Evolutionary conservation across 2,329 filamentous ascomycete species (phyloP).

Genomic region (Fusarium devonianum): DNA sequence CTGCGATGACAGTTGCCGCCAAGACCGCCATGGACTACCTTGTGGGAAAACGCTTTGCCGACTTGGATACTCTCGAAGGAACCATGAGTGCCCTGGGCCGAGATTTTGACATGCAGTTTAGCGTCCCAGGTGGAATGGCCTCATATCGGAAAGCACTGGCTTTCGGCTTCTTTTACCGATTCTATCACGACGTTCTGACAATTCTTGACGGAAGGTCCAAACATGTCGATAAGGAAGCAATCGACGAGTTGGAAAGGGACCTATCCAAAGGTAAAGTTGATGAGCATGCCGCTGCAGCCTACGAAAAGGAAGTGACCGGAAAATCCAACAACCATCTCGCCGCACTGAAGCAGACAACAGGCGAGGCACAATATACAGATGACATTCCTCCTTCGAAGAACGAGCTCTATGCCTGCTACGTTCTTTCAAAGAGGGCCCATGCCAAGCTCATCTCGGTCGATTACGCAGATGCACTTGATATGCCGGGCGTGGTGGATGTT

Average conservation of each 20-base stretch:
- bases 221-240: conserved; percentile 72
- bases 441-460: conserved; percentile 85
- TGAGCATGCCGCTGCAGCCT: conserved; percentile 74
- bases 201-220: conserved; percentile 59
- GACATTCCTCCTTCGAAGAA: conserved; percentile 89
- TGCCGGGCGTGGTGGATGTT: conserved; percentile 85
- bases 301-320: conserved; percentile 82
- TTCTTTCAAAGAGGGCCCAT: conserved; percentile 87
- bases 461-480: conserved; percentile 75
- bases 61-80: conserved; percentile 84
- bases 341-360: conserved; percentile 90
- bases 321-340: conserved; percentile 88
- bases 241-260: conserved; percentile 83
- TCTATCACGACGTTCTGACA: conserved; percentile 87
- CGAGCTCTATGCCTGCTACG: conserved; percentile 86
- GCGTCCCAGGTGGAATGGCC: conserved; percentile 96
- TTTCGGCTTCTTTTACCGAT: conserved; percentile 94
- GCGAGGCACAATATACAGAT: conserved; percentile 95
- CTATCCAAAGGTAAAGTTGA: conserved; percentile 86
- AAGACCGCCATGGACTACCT: conserved; percentile 79
- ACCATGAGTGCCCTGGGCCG: conserved; percentile 87
- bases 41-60: conserved; percentile 78
- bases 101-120: conserved; percentile 88
- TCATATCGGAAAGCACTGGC: conserved; percentile 92
- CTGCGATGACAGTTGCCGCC: conserved; percentile 86